These are phyloP conservation scores for Hypomyces rosellus DNA, from an alignment of 2,329 filamentous ascomycete genomes.

Conservation along the genomic window DNA sequence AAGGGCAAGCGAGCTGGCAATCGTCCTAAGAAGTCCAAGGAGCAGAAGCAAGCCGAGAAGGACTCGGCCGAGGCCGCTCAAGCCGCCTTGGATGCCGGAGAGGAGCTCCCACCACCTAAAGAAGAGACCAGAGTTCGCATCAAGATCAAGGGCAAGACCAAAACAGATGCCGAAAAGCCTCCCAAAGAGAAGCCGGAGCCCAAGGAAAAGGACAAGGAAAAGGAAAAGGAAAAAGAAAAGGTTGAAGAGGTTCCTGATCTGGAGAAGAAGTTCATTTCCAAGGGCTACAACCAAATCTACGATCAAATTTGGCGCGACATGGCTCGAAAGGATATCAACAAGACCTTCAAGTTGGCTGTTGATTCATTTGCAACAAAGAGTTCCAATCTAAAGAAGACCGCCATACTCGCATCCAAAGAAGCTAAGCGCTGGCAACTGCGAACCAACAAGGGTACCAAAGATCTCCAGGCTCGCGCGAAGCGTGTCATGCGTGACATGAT, in stretches of 20 bases:
- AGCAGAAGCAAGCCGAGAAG: constrained; percentile 76
- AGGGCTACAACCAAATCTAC: constrained; percentile 94
- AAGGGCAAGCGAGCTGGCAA: constrained; percentile 54
- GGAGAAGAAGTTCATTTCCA: constrained; percentile 69
- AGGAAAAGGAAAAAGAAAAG: constrained; percentile 47
- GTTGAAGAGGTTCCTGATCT: constrained; percentile 46
- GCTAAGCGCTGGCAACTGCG: constrained; percentile 94
- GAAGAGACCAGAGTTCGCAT: constrained; percentile 57
- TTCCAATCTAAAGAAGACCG: constrained; percentile 97
- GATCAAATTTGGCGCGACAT: constrained; percentile 97
- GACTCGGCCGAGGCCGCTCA: constrained; percentile 82
- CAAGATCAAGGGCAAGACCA: constrained; percentile 51
- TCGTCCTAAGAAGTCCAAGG: constrained; percentile 84
- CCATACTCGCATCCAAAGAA: constrained; percentile 93
- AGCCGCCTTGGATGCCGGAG: constrained; percentile 71
- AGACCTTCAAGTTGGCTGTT: constrained; percentile 81
- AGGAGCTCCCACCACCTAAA: constrained; percentile 53
- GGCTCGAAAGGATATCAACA: constrained; percentile 86
- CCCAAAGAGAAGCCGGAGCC: constrained; percentile 29
- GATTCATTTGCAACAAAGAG: constrained; percentile 80
- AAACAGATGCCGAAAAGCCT: constrained; percentile 38
- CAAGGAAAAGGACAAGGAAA: constrained; percentile 45
- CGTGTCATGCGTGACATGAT: constrained; percentile 99
- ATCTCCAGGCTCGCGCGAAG: constrained; percentile 93
- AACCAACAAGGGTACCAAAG: constrained; percentile 98